Evolutionary conservation across 2,329 filamentous ascomycete species (phyloP).

Genomic region (Sclerotinia nivalis): DNA sequence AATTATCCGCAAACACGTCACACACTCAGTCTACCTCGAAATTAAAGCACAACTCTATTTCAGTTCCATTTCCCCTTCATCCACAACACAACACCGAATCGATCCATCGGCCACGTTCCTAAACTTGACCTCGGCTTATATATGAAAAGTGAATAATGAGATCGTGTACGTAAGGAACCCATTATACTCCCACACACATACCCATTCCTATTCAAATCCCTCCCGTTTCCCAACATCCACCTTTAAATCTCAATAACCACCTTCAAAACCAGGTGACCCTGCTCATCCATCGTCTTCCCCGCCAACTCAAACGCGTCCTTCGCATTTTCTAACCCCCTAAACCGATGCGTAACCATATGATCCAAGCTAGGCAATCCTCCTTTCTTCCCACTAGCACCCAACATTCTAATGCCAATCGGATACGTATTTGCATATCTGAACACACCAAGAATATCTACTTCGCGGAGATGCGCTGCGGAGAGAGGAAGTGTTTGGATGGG

Average conservation of each 20-base stretch:
- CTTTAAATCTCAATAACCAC: slow-evolving; percentile 61
- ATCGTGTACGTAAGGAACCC: neutral
- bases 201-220: neutral
- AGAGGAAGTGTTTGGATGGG: slow-evolving; percentile 74
- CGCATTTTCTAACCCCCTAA: slow-evolving; percentile 62
- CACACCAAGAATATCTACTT: slow-evolving; percentile 76
- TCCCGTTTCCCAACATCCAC: neutral
- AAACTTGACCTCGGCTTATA: neutral
- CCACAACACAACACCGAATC: neutral
- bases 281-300: slow-evolving; percentile 64
- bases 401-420: slow-evolving; percentile 64
- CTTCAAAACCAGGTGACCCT: slow-evolving; percentile 70
- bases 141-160: neutral
- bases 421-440: slow-evolving; percentile 80
- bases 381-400: slow-evolving; percentile 47
- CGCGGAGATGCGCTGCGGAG: slow-evolving; percentile 69
- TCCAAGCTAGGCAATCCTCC: slow-evolving; percentile 59
- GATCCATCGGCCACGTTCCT: neutral
- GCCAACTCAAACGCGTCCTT: slow-evolving; percentile 70
- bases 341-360: slow-evolving; percentile 72
- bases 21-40: neutral
- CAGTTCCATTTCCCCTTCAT: neutral
- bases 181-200: neutral
- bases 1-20: neutral
- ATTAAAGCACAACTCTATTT: neutral